Percentiles rank a stretch among this genome's conserved stretches.
These are phyloP conservation scores for Plenodomus biglobosus DNA, from an alignment of 2,329 filamentous ascomycete species.

Conservation along the genomic window DNA sequence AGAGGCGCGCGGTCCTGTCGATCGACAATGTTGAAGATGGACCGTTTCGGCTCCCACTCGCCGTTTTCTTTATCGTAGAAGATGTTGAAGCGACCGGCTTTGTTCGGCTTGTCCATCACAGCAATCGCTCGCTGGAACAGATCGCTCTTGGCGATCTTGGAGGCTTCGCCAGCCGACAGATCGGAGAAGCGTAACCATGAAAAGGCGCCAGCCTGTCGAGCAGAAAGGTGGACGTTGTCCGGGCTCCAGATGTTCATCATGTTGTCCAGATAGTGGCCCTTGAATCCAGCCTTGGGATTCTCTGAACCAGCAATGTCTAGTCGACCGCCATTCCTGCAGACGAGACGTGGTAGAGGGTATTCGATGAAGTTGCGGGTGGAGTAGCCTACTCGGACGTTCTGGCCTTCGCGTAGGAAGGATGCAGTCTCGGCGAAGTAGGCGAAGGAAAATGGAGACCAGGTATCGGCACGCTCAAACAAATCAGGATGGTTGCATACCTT, in stretches of 20 bases:
- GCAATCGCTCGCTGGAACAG: constrained; percentile 73
- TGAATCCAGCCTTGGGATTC: constrained; percentile 78
- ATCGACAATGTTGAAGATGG: constrained; percentile 77
- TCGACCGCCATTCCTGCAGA: constrained; percentile 81
- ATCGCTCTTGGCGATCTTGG: constrained; percentile 66
- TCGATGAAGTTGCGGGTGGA: constrained; percentile 85
- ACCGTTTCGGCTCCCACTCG: constrained; percentile 70
- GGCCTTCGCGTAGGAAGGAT: constrained; percentile 89
- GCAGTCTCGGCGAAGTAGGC: constrained; percentile 92
- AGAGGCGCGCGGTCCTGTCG: constrained; percentile 67
- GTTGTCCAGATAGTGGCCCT: constrained; percentile 72
- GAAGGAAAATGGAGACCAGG: constrained; percentile 79
- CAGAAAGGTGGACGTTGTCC: constrained; percentile 70
- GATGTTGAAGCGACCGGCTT: constrained; percentile 67
- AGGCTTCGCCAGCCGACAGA: constrained; percentile 71
- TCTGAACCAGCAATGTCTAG: constrained; percentile 71
- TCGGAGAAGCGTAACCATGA: constrained; percentile 91
- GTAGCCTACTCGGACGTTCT: constrained; percentile 77
- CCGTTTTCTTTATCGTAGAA: constrained; percentile 68
- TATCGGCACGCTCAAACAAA: constrained; percentile 92
- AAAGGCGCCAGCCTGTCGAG: constrained; percentile 66
- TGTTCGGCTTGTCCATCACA: constrained; percentile 54
- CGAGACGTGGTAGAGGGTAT: constrained; percentile 75
- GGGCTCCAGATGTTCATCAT: constrained; percentile 90
- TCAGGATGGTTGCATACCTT: constrained; percentile 99